Base-by-base conservation (phyloP, 352 stramenopile species). In the Phytophthora tubulina region DNA sequence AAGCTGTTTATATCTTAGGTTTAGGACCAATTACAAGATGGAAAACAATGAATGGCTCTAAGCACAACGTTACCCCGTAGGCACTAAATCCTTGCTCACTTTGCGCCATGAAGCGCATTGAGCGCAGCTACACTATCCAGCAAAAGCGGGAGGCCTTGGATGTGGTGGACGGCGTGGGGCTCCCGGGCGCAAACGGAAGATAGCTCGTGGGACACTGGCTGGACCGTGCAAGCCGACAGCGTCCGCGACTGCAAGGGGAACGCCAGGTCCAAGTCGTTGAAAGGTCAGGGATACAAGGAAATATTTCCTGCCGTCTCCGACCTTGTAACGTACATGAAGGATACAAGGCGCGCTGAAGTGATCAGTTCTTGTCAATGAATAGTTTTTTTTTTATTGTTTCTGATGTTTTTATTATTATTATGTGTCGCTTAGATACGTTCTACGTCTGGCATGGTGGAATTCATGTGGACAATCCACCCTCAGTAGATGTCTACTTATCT, bases 261-360 rank as follows among this genome's bases (percentile, higher is more conserved):
- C 42, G 42, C 42, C 2, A 48, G 7, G 15, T 31, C 42, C 13
- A 48, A 48, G 11, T 21, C 42, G 42, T 48, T 48, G 21, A 48
- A 48, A 27, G 42, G 42, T 48, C 42, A 48, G 42, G 15, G 42
- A 48, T 14, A n/a, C 51, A 55, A 58, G 36, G n/a, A 58, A 58
- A 48, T 36, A 10, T 58, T 58, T 48, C 51, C 51, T 46, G 30
- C 15, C 15, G 35, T 58, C 10, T 21, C 51, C 9, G 51, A 39
- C 35, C 33, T 58, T 33, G 15, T 58, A n/a, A 58, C 35, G 35
- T 46, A 36, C 32, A 58, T 58, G 35, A 58, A 58, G 21, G 33
- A 58, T 6, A 35, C n/a, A 14, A n/a, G 51, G 7, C 39, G 51
- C 14, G 4, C 27, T n/a, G 51, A 48, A 27, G 5, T 1, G 38